Evolutionary conservation across 2,329 filamentous ascomycete species (phyloP).

Genomic region (Aspergillus quadricinctus): DNA sequence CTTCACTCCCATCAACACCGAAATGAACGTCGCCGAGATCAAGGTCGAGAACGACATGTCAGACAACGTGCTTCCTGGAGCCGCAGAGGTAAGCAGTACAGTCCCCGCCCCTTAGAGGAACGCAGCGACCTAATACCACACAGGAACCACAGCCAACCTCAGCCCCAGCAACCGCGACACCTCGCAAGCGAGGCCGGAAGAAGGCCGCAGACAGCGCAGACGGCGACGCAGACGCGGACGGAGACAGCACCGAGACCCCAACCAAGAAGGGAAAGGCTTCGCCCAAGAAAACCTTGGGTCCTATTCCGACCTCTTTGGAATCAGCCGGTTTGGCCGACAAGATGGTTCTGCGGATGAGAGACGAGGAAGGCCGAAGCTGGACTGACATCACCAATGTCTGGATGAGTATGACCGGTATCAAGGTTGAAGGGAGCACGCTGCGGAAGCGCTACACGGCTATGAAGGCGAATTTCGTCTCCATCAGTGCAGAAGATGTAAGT

Average conservation of each 20-base stretch:
- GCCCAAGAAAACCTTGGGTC: conserved; percentile 6
- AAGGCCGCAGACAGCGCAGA: background rate
- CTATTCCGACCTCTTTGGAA: conserved; percentile 22
- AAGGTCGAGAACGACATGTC: background rate
- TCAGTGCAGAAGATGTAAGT: conserved; percentile 35
- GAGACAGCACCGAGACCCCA: background rate
- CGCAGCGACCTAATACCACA: background rate
- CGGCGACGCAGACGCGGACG: background rate
- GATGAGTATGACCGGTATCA: conserved; percentile 25
- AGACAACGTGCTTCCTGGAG: background rate
- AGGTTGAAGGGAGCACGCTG: conserved; percentile 31
- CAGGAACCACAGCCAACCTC: background rate
- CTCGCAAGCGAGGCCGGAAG: conserved; percentile 22
- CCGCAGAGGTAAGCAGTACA: background rate
- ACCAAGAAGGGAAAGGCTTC: conserved; percentile 12
- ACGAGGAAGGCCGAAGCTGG: conserved; percentile 22
- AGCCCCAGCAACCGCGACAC: conserved; percentile 3
- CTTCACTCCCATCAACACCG: background rate
- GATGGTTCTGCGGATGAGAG: conserved; percentile 27
- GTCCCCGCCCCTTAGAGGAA: background rate
- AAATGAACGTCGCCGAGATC: background rate
- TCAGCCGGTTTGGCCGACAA: conserved; percentile 17
- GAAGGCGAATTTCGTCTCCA: conserved; percentile 36
- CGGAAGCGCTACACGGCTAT: conserved; percentile 36
- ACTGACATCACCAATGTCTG: conserved; percentile 22